phyloP scores from a whole-genome alignment of 1,139 yeast species.

The Lodderomyces metapsilosis region DNA sequence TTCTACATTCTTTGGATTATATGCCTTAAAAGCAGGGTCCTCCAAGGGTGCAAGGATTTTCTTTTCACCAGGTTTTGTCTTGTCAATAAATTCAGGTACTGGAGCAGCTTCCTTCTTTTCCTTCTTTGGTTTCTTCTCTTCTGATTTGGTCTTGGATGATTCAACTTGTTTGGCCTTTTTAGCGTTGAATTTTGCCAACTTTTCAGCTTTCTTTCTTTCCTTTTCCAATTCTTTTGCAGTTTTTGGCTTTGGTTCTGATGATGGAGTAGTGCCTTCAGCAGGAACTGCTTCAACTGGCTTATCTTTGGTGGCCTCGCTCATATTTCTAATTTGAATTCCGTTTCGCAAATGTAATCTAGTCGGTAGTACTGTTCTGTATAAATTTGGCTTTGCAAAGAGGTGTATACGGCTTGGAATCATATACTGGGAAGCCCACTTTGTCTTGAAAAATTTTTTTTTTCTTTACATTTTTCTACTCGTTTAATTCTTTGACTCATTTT shows the following conservation, averaged over 20 bases:
- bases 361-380: neutral
- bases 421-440: neutral
- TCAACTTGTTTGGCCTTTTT: constrained; percentile 80
- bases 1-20: constrained; percentile 89
- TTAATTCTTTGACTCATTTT: neutral
- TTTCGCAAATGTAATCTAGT: neutral
- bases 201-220: constrained; percentile 95
- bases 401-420: constrained; percentile 3
- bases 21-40: constrained; percentile 91
- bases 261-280: constrained; percentile 11
- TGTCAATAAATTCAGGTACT: constrained; percentile 78
- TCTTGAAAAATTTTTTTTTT: neutral
- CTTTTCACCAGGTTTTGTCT: constrained; percentile 86
- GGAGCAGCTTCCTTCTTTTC: constrained; percentile 68
- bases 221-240: constrained; percentile 82
- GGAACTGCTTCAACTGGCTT: constrained; percentile 8
- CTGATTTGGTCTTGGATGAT: constrained; percentile 27
- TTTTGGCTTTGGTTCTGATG: constrained; percentile 36
- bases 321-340: constrained; percentile 4
- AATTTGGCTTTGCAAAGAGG: neutral
- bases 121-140: constrained; percentile 64
- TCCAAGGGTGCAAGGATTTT: constrained; percentile 80
- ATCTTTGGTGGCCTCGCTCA: constrained; percentile 11
- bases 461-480: neutral
- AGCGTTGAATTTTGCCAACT: constrained; percentile 90